Evolutionary conservation across 768 basidiomycete genomes (phyloP), one percentile per base, ranked within the genome.

Genomic region (Cyathus striatus): DNA sequence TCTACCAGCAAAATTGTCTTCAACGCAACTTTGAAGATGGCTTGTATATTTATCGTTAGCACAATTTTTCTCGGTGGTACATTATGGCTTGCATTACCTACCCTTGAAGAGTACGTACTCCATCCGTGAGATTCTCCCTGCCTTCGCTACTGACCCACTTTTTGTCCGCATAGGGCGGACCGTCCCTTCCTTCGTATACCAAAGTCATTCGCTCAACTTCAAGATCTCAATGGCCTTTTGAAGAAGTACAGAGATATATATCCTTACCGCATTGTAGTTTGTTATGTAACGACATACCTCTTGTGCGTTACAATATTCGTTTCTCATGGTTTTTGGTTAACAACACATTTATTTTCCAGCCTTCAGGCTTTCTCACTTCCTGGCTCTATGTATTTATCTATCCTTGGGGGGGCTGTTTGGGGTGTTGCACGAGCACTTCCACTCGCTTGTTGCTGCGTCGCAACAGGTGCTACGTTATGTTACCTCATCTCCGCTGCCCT

Each of bases 341-440:
- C 32, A 41, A 24, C n/a, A 32, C 46, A 50, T 44, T n/a, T n/a
- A n/a, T n/a, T n/a, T n/a, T n/a, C 42, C 45, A 95, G 93, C 65
- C 73, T 97, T 5, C 94, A 98, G 72, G 91, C 92, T 0, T 98
- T 97, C 65, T 94, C 93, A 5, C 75, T 97, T 12, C 94, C 95
- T 0, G 94, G 94, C 1, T 95, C 92, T 33, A 95, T 98, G 93
- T 98, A 98, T 59, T 79, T 98, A 38, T 92, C 92, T 41, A 96
- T 98, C 55, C 81, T 97, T 10, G 93, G 89, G 16, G 95, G 95
- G 24, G 95, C 95, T 1, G 87, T 96, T 3, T 98, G 92, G 83
- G 94, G 94, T 27, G 83, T 95, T 22, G 65, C 88, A 2, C 66
- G 81, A 9, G 94, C 94, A 0, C 73, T 97, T 4, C 86, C 89